These are phyloP conservation scores for Avena sativa DNA, from an alignment of 176 grass and related monocot genomes.

Conservation along the genomic window DNA sequence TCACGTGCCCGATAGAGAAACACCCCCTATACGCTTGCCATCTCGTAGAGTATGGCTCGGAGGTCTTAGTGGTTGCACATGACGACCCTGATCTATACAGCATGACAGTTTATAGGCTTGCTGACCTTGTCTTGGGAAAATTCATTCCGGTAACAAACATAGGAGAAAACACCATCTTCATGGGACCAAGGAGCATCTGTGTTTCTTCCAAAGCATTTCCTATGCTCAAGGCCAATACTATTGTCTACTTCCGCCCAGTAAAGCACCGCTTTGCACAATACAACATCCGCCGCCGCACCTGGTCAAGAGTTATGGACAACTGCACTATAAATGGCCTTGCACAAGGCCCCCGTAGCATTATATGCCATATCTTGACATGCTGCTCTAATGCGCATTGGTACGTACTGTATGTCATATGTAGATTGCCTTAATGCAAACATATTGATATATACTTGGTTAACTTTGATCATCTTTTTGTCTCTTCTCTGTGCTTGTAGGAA, in stretches of 20 bases:
- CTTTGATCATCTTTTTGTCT: background rate
- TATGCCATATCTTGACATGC: slow-evolving; percentile 20
- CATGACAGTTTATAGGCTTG: slow-evolving; percentile 5
- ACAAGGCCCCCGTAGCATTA: background rate
- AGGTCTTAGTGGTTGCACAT: slow-evolving; percentile 9
- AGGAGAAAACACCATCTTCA: slow-evolving; percentile 2
- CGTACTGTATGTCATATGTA: background rate
- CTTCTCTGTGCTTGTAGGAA: background rate
- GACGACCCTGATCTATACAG: background rate
- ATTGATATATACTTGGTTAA: background rate
- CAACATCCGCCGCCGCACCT: background rate
- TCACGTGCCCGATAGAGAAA: background rate
- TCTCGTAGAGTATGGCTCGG: slow-evolving; percentile 5
- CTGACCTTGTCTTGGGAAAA: slow-evolving; percentile 12
- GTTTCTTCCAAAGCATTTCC: background rate
- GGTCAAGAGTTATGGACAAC: background rate
- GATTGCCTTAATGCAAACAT: background rate
- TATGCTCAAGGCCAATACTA: background rate
- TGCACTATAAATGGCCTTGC: background rate
- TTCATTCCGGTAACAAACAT: slow-evolving; percentile 24
- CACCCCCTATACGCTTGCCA: background rate
- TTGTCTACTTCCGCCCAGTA: background rate
- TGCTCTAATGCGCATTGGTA: slow-evolving; percentile 4
- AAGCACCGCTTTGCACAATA: background rate
- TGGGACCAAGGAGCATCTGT: background rate